phyloP scores from a whole-genome alignment of 164 flowering plant species.

The Annona cherimola region DNA sequence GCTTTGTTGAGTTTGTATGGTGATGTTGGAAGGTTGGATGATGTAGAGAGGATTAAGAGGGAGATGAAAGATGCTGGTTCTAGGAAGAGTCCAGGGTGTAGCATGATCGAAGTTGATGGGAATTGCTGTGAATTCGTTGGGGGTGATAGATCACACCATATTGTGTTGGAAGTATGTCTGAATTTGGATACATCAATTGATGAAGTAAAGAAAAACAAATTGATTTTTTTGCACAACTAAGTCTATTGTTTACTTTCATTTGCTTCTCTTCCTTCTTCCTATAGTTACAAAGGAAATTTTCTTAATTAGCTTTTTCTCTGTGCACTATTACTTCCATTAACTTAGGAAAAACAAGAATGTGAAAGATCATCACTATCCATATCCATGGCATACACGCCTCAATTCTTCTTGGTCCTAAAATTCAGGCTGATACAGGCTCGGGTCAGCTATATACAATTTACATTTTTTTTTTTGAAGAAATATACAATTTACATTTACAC shows the following conservation, averaged over 20 bases:
- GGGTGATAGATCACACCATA: conserved; percentile 25
- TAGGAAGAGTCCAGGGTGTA: conserved; percentile 37
- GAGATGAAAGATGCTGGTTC: conserved; percentile 29
- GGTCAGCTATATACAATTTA: too few species aligned
- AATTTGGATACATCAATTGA: conserved; percentile 13
- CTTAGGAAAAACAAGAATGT: too few species aligned
- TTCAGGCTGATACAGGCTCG: too few species aligned
- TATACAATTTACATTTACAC: too few species aligned
- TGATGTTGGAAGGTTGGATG: conserved; percentile 26
- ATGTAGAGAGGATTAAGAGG: conserved; percentile 25
- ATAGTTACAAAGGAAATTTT: too few species aligned
- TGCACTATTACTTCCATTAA: too few species aligned
- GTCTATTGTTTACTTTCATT: background rate
- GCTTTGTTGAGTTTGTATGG: conserved; percentile 27
- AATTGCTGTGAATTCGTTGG: conserved; percentile 27
- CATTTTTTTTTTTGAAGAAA: too few species aligned
- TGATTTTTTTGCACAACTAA: conserved; percentile 1
- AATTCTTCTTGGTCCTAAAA: too few species aligned
- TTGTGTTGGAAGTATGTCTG: conserved; percentile 19
- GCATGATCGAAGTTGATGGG: conserved; percentile 32
- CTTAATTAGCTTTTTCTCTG: too few species aligned
- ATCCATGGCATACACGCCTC: too few species aligned
- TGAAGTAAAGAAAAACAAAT: conserved; percentile 7
- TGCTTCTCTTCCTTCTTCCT: background rate
- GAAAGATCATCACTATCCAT: too few species aligned